Evolutionary conservation across 176 grass and related monocot species (phyloP).

Genomic region (Aechmea fasciata): DNA sequence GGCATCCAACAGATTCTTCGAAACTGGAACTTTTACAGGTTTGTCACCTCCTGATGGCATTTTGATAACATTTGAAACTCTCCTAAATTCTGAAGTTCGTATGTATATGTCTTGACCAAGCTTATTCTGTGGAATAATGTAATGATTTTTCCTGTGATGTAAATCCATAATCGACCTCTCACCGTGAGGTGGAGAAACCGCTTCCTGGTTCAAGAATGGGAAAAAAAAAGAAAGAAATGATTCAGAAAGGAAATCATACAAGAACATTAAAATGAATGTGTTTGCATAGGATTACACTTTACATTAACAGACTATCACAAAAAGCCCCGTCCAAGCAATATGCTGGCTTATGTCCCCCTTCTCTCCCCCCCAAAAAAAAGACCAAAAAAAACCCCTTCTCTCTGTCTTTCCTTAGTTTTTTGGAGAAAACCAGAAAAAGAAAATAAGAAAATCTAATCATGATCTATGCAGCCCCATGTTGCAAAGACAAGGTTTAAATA

Average conservation of each 20-base stretch:
- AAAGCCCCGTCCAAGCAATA: too few relatives aligned
- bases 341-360: too few relatives aligned
- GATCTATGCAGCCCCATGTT: too few relatives aligned
- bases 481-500: not conserved
- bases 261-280: not conserved
- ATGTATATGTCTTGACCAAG: constrained; percentile 91
- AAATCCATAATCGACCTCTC: constrained; percentile 66
- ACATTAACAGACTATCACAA: too few relatives aligned
- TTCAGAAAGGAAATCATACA: constrained; percentile 19
- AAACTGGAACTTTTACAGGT: constrained; percentile 77
- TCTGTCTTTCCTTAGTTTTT: too few relatives aligned
- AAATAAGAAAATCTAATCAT: too few relatives aligned
- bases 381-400: too few relatives aligned
- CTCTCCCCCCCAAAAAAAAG: too few relatives aligned
- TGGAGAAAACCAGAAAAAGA: too few relatives aligned
- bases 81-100: constrained; percentile 42
- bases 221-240: not conserved
- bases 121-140: constrained; percentile 85
- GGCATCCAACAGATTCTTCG: constrained; percentile 65
- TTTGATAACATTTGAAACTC: constrained; percentile 48
- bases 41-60: constrained; percentile 73
- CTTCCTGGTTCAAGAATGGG: constrained; percentile 45
- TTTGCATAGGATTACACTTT: not conserved
- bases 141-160: constrained; percentile 69
- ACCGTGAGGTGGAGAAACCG: constrained; percentile 29